A percentile compares a stretch with the other conserved stretches of the same genome.
These are phyloP conservation scores for Chalciporus piperatus DNA, from an alignment of 768 basidiomycete genomes.

Conservation along the genomic window DNA sequence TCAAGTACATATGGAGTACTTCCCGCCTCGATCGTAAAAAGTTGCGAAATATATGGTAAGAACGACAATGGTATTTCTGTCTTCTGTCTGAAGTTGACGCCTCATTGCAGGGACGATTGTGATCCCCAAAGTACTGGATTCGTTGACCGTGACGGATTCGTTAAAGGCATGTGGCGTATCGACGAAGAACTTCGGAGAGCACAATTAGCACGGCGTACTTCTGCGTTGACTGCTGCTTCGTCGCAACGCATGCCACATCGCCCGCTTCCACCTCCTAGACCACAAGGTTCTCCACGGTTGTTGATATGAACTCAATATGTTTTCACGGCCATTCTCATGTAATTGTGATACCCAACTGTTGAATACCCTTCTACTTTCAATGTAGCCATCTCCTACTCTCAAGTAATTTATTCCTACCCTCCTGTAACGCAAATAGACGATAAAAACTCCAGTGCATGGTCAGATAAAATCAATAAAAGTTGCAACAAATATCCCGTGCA, in stretches of 20 bases:
- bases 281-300: constrained; percentile 7
- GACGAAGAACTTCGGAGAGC: constrained; percentile 77
- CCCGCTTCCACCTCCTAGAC: constrained; percentile 23
- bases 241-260: constrained; percentile 35
- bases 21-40: constrained; percentile 53
- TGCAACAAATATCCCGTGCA: not conserved
- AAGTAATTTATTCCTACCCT: constrained; percentile 14
- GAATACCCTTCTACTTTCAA: constrained; percentile 16
- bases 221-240: constrained; percentile 31
- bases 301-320: constrained; percentile 8
- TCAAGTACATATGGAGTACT: constrained; percentile 60
- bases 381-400: not conserved
- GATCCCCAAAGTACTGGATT: constrained; percentile 53
- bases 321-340: not conserved
- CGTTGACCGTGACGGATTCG: constrained; percentile 66
- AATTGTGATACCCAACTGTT: constrained; percentile 14
- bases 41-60: constrained; percentile 67
- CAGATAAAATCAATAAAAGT: not conserved
- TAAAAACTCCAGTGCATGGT: not conserved
- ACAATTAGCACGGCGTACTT: constrained; percentile 37
- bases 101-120: constrained; percentile 59
- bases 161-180: constrained; percentile 82
- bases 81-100: not conserved
- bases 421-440: not conserved
- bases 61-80: constrained; percentile 5